A percentile compares a stretch with the other conserved stretches of the same genome.
phyloP scores from a whole-genome alignment of 306 rosid genomes.

The Inga leiocalycina region DNA sequence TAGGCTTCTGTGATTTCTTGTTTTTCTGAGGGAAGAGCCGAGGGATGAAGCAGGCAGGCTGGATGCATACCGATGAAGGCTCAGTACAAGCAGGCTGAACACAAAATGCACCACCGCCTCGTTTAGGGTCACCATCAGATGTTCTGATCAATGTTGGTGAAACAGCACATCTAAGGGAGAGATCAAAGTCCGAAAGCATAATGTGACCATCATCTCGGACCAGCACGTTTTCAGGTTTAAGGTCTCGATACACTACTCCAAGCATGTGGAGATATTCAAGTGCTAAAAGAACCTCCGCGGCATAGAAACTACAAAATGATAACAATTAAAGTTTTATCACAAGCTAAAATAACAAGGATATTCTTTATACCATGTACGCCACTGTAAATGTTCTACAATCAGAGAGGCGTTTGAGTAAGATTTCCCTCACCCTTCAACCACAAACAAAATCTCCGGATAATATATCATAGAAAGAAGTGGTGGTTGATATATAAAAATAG shows the following conservation, averaged over 20 bases:
- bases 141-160: conserved; percentile 81
- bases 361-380: neutral
- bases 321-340: neutral
- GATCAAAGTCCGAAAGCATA: conserved; percentile 98
- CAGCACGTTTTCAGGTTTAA: conserved; percentile 95
- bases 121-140: conserved; percentile 81
- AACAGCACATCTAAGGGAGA: conserved; percentile 87
- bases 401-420: neutral
- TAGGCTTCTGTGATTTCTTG: conserved; percentile 70
- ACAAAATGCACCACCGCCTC: conserved; percentile 78
- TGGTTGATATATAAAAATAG: neutral
- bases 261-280: conserved; percentile 99
- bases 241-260: conserved; percentile 97
- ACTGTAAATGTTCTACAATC: neutral
- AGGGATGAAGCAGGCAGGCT: conserved; percentile 93
- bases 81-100: conserved; percentile 96
- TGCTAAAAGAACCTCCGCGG: conserved; percentile 96
- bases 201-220: conserved; percentile 99
- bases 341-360: neutral
- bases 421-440: neutral
- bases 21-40: conserved; percentile 81
- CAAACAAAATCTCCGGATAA: neutral
- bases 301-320: conserved; percentile 78
- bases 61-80: conserved; percentile 91
- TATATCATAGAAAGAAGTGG: neutral